Evolutionary conservation across 345 rosid genomes (phyloP), one percentile per base, ranked within the genome.

Genomic region (Pistacia integerrima): DNA sequence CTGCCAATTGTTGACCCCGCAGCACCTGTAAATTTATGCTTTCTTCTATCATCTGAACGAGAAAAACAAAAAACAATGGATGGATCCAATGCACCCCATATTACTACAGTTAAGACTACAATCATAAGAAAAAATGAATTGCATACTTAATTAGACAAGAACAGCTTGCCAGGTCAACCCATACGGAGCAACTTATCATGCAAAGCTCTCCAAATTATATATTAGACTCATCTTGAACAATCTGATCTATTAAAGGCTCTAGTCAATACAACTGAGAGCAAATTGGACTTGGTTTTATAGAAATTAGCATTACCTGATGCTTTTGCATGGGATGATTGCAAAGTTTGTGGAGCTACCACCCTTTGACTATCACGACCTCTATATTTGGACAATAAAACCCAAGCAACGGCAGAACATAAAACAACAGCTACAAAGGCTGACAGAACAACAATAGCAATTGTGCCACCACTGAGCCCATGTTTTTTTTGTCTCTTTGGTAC

Each of bases 391-490:
- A 90, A 70, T 77, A 91, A 84, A 65, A 89, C 74, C 97, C 97
- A 91, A 76, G 84, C 80, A 59, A 85, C 70, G 35, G 85, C 89
- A 35, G 88, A 91, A 83, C 92, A 88, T 52, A 90, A 76, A 73
- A 88, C 76, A 33, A 91, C 49, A 64, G 87, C 90, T 74, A 88
- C 93, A 79, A 86, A 80, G 14, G 85, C 85, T 0, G 98, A 93
- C 77, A 96, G 81, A 59, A 87, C 90, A 79, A 93, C 85, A 78
- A 96, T 84, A 69, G 91, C 89, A 80, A 96, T 81, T 44, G 76
- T 78, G 33, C 93, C 91, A 28, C 84, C 88, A 64, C 84, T 83
- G 73, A 96, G 90, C 72, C 84, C 79, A 20, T 68, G 67, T 80
- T 78, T 92, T 60, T 49, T 91, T 76, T 30, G 82, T 83, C 86